Evolutionary conservation across 331 rosid species (phyloP), one percentile per base, ranked within the genome.

Genomic region (Acacia concinna): DNA sequence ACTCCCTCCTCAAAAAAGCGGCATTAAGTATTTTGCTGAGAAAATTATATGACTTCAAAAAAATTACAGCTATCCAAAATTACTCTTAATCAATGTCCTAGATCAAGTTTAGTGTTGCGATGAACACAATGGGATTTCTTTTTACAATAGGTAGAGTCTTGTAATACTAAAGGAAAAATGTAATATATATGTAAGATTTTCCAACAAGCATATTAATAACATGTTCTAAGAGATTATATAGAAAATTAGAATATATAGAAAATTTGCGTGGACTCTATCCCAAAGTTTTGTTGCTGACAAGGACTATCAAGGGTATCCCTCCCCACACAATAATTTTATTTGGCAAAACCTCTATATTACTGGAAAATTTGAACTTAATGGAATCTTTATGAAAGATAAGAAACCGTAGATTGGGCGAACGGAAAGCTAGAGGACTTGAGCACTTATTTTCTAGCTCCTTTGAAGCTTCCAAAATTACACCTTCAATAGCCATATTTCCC

Each of bases 261-360:
- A 56, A n/a, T 3, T 60, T 65, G 35, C 46, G 17, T 7, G 44
- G 0, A 0, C 59, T 5, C 75, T 60, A 15, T 70, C 41, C 75
- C 75, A 70, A 46, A 70, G 59, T 8, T 70, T 44, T 70, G 52
- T n/a, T 2, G 38, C 2, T 3, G 79, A 79, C 14, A 80, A 38
- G 6, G 57, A 73, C 31, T 70, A 17, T 4, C 1, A 70, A 70
- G 60, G 41, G 10, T 30, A 70, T 2, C 1, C 3, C 4, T 0
- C 1, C 79, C 79, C 51, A 11, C 11, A 1, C 59, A 82, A 40
- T 18, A 69, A 82, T 51, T 18, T 47, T 12, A 12, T 12, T 12
- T 9, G 79, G 66, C 35, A 82, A 17, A 2, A 4, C 68, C 46
- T 23, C 34, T n/a, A 68, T 8, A 0, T 32, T 34, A 38, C 2